These are phyloP conservation scores for Cicer pinnatifidum DNA, from an alignment of 306 rosid genomes.

Conservation along the genomic window DNA sequence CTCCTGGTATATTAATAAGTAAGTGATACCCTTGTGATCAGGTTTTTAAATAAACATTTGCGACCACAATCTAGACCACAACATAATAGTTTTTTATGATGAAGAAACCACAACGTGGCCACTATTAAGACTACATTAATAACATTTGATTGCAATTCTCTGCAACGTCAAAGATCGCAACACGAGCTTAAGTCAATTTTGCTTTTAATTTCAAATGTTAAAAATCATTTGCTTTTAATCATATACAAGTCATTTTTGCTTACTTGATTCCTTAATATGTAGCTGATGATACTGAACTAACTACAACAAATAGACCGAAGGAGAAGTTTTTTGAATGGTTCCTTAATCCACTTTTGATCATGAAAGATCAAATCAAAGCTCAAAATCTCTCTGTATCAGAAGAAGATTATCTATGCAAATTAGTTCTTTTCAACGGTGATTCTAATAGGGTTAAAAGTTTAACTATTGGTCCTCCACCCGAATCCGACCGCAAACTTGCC, in stretches of 20 bases:
- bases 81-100: too few species aligned
- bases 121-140: too few species aligned
- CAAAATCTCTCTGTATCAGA: constrained; percentile 69
- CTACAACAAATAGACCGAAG: constrained; percentile 73
- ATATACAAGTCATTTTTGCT: constrained; percentile 28
- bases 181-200: too few species aligned
- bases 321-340: constrained; percentile 87
- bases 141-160: too few species aligned
- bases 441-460: constrained; percentile 60
- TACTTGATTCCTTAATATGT: constrained; percentile 40
- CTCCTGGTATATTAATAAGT: constrained; percentile 72
- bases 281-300: constrained; percentile 80
- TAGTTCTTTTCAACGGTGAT: constrained; percentile 78
- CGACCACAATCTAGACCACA: too few species aligned
- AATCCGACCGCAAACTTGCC: constrained; percentile 73
- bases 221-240: constrained; percentile 20
- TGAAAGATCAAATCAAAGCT: constrained; percentile 86
- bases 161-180: too few species aligned
- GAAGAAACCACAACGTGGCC: too few species aligned
- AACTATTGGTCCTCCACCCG: constrained; percentile 59
- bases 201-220: not conserved
- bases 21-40: constrained; percentile 25
- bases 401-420: constrained; percentile 71
- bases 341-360: constrained; percentile 76
- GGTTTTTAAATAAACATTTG: too few species aligned